phyloP scores from a whole-genome alignment of 805 yeast genomes.

The Tetrapisispora namnaoensis region DNA sequence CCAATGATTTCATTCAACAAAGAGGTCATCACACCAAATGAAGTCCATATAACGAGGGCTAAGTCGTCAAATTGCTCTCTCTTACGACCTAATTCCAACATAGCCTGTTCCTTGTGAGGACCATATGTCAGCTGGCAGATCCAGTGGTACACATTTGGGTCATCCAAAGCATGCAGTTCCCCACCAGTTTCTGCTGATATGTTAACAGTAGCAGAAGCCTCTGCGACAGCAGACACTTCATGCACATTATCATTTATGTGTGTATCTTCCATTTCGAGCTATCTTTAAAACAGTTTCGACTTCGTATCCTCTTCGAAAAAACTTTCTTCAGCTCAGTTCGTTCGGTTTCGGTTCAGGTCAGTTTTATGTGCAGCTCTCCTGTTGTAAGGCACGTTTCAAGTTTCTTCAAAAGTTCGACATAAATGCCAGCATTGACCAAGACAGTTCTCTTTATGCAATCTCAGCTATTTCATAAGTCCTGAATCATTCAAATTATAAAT shows the following conservation, averaged over 20 bases:
- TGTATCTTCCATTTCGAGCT: not conserved
- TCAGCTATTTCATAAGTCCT: too few relatives aligned
- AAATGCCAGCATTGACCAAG: too few relatives aligned
- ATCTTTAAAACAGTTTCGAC: not conserved
- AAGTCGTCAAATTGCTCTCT: slow-evolving; percentile 91
- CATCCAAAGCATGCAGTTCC: slow-evolving; percentile 43
- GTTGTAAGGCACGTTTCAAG: not conserved
- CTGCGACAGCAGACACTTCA: not conserved
- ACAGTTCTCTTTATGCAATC: too few relatives aligned
- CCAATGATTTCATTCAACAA: slow-evolving; percentile 79
- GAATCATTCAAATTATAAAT: too few relatives aligned
- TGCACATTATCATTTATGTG: slow-evolving; percentile 3
- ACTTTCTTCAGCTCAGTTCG: too few relatives aligned
- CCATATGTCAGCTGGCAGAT: slow-evolving; percentile 84
- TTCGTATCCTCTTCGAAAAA: too few relatives aligned
- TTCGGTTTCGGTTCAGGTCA: too few relatives aligned
- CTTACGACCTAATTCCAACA: slow-evolving; percentile 84
- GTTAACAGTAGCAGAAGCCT: too few relatives aligned
- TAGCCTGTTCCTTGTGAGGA: slow-evolving; percentile 84
- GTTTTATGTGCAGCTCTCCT: not conserved
- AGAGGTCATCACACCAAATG: slow-evolving; percentile 93
- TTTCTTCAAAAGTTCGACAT: too few relatives aligned
- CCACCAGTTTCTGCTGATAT: too few relatives aligned
- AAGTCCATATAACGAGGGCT: slow-evolving; percentile 88
- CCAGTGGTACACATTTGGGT: slow-evolving; percentile 83